Base-by-base conservation (phyloP, 164 flowering plant species). In the Tetrastigma voinierianum region DNA sequence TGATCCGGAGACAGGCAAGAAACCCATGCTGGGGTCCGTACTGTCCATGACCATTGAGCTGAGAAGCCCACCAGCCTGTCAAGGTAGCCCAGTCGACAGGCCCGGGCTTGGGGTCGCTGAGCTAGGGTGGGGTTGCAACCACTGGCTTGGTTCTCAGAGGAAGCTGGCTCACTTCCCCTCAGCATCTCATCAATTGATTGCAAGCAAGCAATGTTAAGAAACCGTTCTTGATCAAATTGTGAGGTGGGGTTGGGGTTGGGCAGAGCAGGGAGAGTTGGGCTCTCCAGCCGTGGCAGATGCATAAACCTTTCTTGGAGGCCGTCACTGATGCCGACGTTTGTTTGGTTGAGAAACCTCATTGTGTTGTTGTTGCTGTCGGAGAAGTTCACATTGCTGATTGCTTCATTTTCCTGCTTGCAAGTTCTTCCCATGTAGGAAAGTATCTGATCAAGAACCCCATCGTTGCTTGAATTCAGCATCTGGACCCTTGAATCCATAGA, bases 361-460 rank as follows among this genome's bases (percentile, higher is more conserved):
- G 64, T 65, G 46, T 20, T 69, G 63, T 53, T 74, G 65, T 19
- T 57, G 52, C 19, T 45, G 64, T 9, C 55, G 48, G 60, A 32
- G 43, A 61, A 67, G 20, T 67, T 57, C 57, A 19, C 14, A 64
- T 9, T 59, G 53, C 20, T 64, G 12, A 25, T 67, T 24, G 59
- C 61, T 23, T 80, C 81, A 14, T 55, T 68, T 60, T 83, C 89
- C 47, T 78, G 79, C 80, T 83, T 87, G 82, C 89, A 84, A 53
- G 67, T 78, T 47, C 83, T 80, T 54, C 89, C 90, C 87, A 90
- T 86, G 81, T 82, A 90, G 25, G 63, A 76, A 59, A 90, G 86
- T 20, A 93, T 84, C 46, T 89, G 93, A 51, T 89, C 93, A 20
- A 93, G 68, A 21, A 90, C 89, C 1, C 71, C 87, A 24, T 84